These are phyloP conservation scores for Suillus subalutaceus DNA, from an alignment of 768 basidiomycete genomes.

Conservation along the genomic window DNA sequence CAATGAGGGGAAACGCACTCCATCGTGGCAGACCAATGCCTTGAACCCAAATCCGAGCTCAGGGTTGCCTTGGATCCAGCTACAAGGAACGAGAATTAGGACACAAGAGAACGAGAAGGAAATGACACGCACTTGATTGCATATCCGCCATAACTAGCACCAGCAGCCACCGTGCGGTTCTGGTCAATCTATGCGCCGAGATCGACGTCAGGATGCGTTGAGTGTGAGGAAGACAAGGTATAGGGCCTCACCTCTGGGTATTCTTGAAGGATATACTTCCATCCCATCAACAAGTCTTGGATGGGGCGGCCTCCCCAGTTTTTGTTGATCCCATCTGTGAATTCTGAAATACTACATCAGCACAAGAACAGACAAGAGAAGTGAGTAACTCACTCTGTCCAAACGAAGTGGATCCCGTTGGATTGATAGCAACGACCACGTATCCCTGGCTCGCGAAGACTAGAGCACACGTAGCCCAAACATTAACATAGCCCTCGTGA, in stretches of 20 bases:
- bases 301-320: slow-evolving; percentile 92
- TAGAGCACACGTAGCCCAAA: slow-evolving; percentile 26
- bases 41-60: slow-evolving; percentile 90
- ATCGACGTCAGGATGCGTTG: slow-evolving; percentile 1
- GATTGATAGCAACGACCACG: slow-evolving; percentile 85
- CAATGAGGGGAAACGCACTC: slow-evolving; percentile 48
- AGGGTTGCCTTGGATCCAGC: slow-evolving; percentile 95
- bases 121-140: slow-evolving; percentile 72
- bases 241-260: slow-evolving; percentile 62
- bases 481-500: background rate
- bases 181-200: slow-evolving; percentile 57
- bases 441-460: slow-evolving; percentile 90
- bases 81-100: slow-evolving; percentile 32
- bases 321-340: slow-evolving; percentile 78
- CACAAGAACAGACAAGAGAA: slow-evolving; percentile 4
- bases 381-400: slow-evolving; percentile 63
- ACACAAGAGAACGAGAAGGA: slow-evolving; percentile 3
- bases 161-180: slow-evolving; percentile 74
- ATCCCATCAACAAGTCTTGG: slow-evolving; percentile 73
- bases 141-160: slow-evolving; percentile 87
- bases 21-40: slow-evolving; percentile 91
- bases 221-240: background rate
- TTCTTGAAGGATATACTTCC: slow-evolving; percentile 65
- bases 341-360: slow-evolving; percentile 44
- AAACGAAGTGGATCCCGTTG: slow-evolving; percentile 92